Evolutionary conservation across 305 asterid genomes (phyloP).

Genomic region (Fraxinus latifolia): DNA sequence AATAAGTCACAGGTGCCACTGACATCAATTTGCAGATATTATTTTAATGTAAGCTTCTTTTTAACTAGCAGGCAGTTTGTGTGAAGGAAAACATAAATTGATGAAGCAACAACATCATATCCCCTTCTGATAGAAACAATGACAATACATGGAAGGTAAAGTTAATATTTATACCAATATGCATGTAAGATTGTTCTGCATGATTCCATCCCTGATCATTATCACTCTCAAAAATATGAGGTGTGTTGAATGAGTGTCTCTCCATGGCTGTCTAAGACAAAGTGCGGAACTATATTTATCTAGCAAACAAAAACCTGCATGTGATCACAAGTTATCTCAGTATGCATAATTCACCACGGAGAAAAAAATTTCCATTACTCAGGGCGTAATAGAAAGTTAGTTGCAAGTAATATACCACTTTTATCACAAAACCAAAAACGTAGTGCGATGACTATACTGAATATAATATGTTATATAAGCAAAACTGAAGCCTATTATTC

Average conservation of each 20-base stretch:
- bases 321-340: neutral
- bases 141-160: neutral
- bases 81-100: neutral
- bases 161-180: slow-evolving; percentile 11
- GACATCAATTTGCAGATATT: neutral
- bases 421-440: neutral
- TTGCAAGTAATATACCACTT: neutral
- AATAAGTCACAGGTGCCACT: neutral
- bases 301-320: slow-evolving; percentile 23
- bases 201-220: slow-evolving; percentile 13
- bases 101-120: neutral
- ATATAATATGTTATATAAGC: neutral
- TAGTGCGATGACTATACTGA: neutral
- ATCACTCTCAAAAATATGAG: slow-evolving; percentile 13
- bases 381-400: neutral
- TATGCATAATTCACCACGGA: neutral
- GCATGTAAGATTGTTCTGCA: slow-evolving; percentile 13
- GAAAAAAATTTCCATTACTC: neutral
- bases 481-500: neutral
- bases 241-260: slow-evolving; percentile 7
- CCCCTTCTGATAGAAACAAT: neutral
- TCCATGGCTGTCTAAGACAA: slow-evolving; percentile 3
- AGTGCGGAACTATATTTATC: neutral
- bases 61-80: neutral
- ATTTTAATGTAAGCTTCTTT: neutral